Evolutionary conservation across 2,329 filamentous ascomycete genomes (phyloP), one percentile per base, ranked within the genome.

Genomic region (Fusarium continuum): DNA sequence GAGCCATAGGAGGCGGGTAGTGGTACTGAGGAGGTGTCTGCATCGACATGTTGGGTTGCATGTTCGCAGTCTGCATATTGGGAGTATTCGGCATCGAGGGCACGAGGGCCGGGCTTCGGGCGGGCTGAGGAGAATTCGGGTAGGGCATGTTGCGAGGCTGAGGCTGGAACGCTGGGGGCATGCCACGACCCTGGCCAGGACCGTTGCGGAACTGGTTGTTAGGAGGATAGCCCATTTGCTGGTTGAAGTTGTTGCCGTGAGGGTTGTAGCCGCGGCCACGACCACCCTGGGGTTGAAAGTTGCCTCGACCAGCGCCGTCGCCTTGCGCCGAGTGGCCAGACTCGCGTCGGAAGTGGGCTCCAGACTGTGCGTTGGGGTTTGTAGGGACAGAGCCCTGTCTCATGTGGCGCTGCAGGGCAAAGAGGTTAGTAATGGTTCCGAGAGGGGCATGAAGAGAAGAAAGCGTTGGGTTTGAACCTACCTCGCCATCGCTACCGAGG

Each of bases 241-340:
- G 79, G 69, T 77, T 82, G 61, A 79, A 83, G 61, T 81, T 79
- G 48, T 68, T 73, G 40, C 67, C 67, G 48, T 76, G 74, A 25
- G 78, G 78, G 69, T 79, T 81, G 64, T 81, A 85, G 46, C 78
- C 78, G 55, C 83, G 79, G 38, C 83, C 81, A 58, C 84, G 81
- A 44, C 81, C 80, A 40, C 77, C 79, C 62, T 83, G 80, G 26
- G 78, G 74, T 44, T 78, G 75, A 65, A 79, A 85, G 66, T 80
- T 83, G 65, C 83, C 86, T 68, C 86, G 85, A 67, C 82, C 83
- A 71, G 87, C 70, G 59, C 73, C 74, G 22, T 78, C 77, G 40
- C 75, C 72, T 58, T 94, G 91, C 64, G 88, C 84, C 19, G 92
- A 96, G 73, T 95, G 92, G 31, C 90, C 90, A 25, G 94, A 97